Percentiles rank a stretch among this genome's conserved stretches.
These are phyloP conservation scores for Stylonectria norvegica DNA, from an alignment of 2,329 filamentous ascomycete species.

Conservation along the genomic window DNA sequence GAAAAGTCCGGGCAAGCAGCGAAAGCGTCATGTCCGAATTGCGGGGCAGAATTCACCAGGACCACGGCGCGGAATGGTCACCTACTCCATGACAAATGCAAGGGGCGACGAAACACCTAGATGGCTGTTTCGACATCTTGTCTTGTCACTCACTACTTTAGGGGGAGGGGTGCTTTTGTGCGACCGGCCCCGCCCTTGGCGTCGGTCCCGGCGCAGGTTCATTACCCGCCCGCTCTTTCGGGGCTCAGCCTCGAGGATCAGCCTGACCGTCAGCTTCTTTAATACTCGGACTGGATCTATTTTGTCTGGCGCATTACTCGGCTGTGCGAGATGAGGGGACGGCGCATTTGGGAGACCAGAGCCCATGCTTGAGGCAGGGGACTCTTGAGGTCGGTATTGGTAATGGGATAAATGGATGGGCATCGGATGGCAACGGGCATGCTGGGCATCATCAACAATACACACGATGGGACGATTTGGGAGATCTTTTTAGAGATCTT, in stretches of 20 bases:
- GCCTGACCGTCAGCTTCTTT: slow-evolving; percentile 14
- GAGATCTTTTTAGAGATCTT: slow-evolving; percentile 13
- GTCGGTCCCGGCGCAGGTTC: slow-evolving; percentile 11
- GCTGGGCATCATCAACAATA: slow-evolving; percentile 13
- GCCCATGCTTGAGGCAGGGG: slow-evolving; percentile 9
- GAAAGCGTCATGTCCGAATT: slow-evolving; percentile 86
- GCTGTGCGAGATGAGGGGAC: slow-evolving; percentile 9
- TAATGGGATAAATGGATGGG: slow-evolving; percentile 9
- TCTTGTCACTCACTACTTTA: too few species aligned
- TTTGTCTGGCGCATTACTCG: slow-evolving; percentile 12
- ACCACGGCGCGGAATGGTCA: slow-evolving; percentile 88
- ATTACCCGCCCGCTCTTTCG: slow-evolving; percentile 9
- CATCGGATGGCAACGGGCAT: slow-evolving; percentile 13
- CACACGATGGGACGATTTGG: slow-evolving; percentile 21
- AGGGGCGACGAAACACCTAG: slow-evolving; percentile 49
- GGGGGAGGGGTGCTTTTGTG: slow-evolving; percentile 10
- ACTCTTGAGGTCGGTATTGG: slow-evolving; percentile 9
- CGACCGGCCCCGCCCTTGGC: slow-evolving; percentile 9
- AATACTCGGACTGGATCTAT: slow-evolving; percentile 8
- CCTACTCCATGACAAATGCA: slow-evolving; percentile 84
- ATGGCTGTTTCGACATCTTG: slow-evolving; percentile 7
- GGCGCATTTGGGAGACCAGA: slow-evolving; percentile 20
- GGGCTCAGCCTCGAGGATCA: slow-evolving; percentile 21
- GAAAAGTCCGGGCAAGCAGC: slow-evolving; percentile 90
- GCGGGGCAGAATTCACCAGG: slow-evolving; percentile 88